Percentiles rank a stretch among this genome's conserved stretches.
These are phyloP conservation scores for Pharus latifolius DNA, from an alignment of 176 grass and related monocot genomes.

Conservation along the genomic window DNA sequence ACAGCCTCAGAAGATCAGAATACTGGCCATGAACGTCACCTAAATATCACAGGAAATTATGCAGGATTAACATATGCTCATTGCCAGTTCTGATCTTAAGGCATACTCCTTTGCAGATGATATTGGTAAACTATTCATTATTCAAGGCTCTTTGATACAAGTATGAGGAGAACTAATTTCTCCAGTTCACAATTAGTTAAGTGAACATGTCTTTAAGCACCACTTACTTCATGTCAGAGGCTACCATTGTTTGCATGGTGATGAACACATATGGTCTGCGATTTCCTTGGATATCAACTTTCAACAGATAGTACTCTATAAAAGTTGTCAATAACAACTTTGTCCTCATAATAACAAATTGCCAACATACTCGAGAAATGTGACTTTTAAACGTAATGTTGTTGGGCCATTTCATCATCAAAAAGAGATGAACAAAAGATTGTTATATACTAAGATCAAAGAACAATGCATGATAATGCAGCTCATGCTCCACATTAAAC, in stretches of 20 bases:
- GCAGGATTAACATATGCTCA: not conserved
- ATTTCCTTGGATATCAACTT: not conserved
- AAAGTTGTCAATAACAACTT: not conserved
- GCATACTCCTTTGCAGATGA: not conserved
- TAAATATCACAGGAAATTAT: constrained; percentile 17
- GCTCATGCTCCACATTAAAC: too few species aligned
- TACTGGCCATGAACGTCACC: constrained; percentile 81
- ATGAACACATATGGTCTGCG: not conserved
- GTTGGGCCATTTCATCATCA: too few species aligned
- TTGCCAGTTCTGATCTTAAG: not conserved
- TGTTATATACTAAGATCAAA: too few species aligned
- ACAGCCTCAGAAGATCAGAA: constrained; percentile 70
- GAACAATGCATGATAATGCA: too few species aligned
- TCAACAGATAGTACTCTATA: not conserved
- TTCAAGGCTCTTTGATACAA: not conserved
- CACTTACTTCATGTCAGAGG: not conserved
- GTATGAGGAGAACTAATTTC: not conserved
- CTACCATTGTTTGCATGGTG: not conserved
- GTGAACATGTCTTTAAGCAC: not conserved
- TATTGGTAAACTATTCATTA: not conserved
- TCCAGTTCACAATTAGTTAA: not conserved
- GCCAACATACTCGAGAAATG: too few species aligned
- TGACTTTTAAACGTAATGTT: too few species aligned
- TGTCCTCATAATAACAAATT: too few species aligned
- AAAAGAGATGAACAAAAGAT: too few species aligned